Evolutionary conservation across 1,139 yeast species (phyloP), one percentile per base, ranked within the genome.

Genomic region (Yamadazyma sp.): DNA sequence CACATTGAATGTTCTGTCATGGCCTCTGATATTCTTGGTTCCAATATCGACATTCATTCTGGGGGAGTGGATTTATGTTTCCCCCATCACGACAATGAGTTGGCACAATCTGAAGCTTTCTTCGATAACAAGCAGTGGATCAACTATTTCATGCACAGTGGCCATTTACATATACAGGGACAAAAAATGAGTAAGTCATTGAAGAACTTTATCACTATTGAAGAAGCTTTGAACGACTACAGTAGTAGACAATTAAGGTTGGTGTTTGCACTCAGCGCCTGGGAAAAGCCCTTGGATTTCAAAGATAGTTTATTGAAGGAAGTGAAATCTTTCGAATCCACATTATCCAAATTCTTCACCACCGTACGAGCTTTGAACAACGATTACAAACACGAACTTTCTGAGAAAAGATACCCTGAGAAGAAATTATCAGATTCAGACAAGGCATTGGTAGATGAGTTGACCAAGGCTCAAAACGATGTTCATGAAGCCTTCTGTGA

Each of bases 71-170:
- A 92, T 64, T 76, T 92, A 56, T 96, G 98, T 23, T 94, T 92
- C 72, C 99, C 99, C n/a, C 99, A 92, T 61, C 99, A 92, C 64
- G 99, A 92, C 64, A 92, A 92, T 56, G 99, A 92, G 66, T 72
- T 92, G 52, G 99, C 99, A 1, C 99, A 92, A 67, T 79, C 94
- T 22, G 99, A 92, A 64, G 98, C 98, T 5, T 85, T 83, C 61
- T 92, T 75, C 61, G 88, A 87, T 54, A 83, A 87, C 62, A 68
- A 79, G 38, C 98, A 94, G 65, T 92, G 99, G 99, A 88, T 92
- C 40, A 91, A 92, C 63, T 92, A 92, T 62, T 92, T 92, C 64
- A 65, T 92, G 66, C 99, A 92, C 62, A 88, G 95, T 37, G 99
- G 99, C 27, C 99, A 92, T 64, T 75, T 92, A 54, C 98, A 92